Conservation (phyloP, 495 filamentous ascomycete genomes). For the Cercophora samala region DNA sequence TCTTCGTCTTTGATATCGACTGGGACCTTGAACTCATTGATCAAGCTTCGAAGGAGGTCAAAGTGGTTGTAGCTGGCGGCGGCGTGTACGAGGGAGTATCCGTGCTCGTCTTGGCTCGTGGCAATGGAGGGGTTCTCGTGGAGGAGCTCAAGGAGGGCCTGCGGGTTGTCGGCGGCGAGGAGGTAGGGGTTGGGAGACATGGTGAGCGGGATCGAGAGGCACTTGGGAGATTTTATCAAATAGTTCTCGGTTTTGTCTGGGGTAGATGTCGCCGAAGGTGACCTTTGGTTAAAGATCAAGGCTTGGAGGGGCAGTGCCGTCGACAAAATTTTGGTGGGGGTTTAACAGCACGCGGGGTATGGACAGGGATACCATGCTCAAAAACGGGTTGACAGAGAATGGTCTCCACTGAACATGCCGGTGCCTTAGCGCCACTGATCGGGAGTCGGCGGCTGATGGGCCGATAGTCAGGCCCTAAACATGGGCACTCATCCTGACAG, state of each 20-base stretch:
- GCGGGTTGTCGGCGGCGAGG: constrained; percentile 72
- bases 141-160: constrained; percentile 62
- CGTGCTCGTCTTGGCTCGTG: constrained; percentile 69
- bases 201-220: not conserved
- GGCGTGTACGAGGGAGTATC: constrained; percentile 90
- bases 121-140: constrained; percentile 63
- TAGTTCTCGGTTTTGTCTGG: not conserved
- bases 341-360: not conserved
- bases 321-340: constrained; percentile 16
- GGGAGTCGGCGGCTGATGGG: not conserved
- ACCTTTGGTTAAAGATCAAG: not conserved
- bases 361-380: not conserved
- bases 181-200: constrained; percentile 68
- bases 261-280: not conserved
- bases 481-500: not conserved
- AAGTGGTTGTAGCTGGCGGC: constrained; percentile 86
- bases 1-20: constrained; percentile 83
- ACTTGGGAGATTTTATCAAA: not conserved
- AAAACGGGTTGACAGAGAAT: not conserved
- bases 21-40: constrained; percentile 72
- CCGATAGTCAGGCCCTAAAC: not conserved
- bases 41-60: constrained; percentile 71
- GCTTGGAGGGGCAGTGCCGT: constrained; percentile 6
- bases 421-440: not conserved
- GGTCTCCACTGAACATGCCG: not conserved